Evolutionary conservation across 257 asterid species (phyloP).

Genomic region (Orobanche coerulescens): DNA sequence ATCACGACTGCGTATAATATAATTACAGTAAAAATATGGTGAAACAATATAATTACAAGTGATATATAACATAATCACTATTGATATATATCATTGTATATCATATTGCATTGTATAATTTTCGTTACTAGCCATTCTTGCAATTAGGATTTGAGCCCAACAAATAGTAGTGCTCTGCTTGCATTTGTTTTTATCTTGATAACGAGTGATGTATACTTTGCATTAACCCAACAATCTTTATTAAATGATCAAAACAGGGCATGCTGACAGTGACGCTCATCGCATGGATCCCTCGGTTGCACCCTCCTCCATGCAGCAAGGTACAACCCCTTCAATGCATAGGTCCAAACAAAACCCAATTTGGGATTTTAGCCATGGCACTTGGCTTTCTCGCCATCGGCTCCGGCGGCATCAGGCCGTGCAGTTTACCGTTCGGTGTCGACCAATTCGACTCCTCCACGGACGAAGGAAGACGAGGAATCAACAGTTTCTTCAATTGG

Average conservation of each 20-base stretch:
- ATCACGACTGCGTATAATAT: no score
- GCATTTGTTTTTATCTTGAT: no score
- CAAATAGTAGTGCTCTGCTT: no score
- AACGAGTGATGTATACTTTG: no score
- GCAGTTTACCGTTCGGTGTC: slow-evolving; percentile 88
- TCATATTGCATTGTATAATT: no score
- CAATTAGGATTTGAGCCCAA: no score
- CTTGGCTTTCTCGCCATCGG: slow-evolving; percentile 52
- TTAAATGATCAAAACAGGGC: slow-evolving; percentile 45
- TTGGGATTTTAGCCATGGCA: slow-evolving; percentile 39
- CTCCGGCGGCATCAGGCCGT: slow-evolving; percentile 81
- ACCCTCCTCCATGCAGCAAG: slow-evolving; percentile 58
- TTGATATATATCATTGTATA: no score
- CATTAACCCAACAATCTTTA: not conserved
- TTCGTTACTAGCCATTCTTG: no score
- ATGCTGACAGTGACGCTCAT: slow-evolving; percentile 64
- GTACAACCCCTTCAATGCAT: slow-evolving; percentile 33
- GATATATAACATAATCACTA: no score
- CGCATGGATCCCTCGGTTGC: slow-evolving; percentile 56
- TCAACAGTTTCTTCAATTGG: slow-evolving; percentile 86
- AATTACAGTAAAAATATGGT: no score
- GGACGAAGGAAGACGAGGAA: slow-evolving; percentile 58
- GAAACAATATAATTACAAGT: no score
- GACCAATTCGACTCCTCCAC: slow-evolving; percentile 74
- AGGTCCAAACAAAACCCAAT: slow-evolving; percentile 47